Percentiles rank a stretch among this genome's conserved stretches.
These are phyloP conservation scores for Penicillium crystallinum DNA, from an alignment of 495 filamentous ascomycete genomes.

Conservation along the genomic window DNA sequence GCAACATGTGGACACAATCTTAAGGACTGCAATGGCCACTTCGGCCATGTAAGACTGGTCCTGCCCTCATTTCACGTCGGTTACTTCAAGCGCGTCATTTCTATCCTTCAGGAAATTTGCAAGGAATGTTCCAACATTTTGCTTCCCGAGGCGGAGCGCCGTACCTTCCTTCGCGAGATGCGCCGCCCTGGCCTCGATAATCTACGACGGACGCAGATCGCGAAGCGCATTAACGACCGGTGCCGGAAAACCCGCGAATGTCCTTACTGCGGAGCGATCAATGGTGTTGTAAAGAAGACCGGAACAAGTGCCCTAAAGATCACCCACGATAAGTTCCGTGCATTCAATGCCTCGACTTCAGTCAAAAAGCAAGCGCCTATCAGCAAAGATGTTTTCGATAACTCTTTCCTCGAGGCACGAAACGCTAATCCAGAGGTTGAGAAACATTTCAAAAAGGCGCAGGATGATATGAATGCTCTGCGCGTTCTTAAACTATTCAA, in stretches of 20 bases:
- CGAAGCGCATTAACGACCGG: slow-evolving; percentile 80
- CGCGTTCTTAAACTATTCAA: slow-evolving; percentile 86
- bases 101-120: slow-evolving; percentile 88
- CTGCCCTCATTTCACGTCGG: slow-evolving; percentile 93
- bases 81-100: slow-evolving; percentile 85
- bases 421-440: slow-evolving; percentile 75
- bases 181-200: slow-evolving; percentile 82
- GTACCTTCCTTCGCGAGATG: slow-evolving; percentile 67
- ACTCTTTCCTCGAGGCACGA: slow-evolving; percentile 72
- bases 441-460: slow-evolving; percentile 80
- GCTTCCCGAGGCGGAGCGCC: slow-evolving; percentile 68
- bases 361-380: slow-evolving; percentile 73
- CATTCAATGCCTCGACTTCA: slow-evolving; percentile 80
- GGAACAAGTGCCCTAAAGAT: slow-evolving; percentile 76
- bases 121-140: slow-evolving; percentile 68
- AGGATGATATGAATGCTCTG: slow-evolving; percentile 90
- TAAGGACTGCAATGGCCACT: slow-evolving; percentile 85
- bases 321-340: slow-evolving; percentile 84
- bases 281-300: slow-evolving; percentile 85
- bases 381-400: slow-evolving; percentile 76
- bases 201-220: slow-evolving; percentile 67
- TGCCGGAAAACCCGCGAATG: slow-evolving; percentile 81
- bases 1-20: slow-evolving; percentile 75
- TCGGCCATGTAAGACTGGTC: slow-evolving; percentile 83
- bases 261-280: slow-evolving; percentile 67